These are phyloP conservation scores for Hamamelis virginiana DNA, from an alignment of 164 flowering plant species.

Conservation along the genomic window DNA sequence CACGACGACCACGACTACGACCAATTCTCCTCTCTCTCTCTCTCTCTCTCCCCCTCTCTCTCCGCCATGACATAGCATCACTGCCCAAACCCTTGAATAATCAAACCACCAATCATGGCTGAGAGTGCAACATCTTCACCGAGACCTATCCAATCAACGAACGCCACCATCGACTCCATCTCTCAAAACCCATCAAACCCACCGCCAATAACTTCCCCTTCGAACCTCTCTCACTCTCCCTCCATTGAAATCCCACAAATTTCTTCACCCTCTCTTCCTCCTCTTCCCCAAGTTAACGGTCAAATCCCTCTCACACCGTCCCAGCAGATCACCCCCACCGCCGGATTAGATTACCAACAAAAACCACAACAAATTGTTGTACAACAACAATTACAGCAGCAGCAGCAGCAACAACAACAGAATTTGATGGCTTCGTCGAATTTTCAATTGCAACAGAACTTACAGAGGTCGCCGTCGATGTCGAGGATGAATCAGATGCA, in stretches of 20 bases:
- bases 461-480: slow-evolving; percentile 67
- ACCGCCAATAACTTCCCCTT: background rate
- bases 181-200: slow-evolving; percentile 12
- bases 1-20: too few relatives aligned
- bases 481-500: slow-evolving; percentile 57
- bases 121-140: slow-evolving; percentile 34
- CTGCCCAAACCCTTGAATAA: background rate
- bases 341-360: slow-evolving; percentile 8
- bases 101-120: slow-evolving; percentile 23
- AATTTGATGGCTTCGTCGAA: slow-evolving; percentile 36
- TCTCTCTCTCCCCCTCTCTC: background rate
- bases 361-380: slow-evolving; percentile 19
- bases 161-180: slow-evolving; percentile 10
- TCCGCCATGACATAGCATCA: too few relatives aligned
- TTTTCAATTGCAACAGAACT: slow-evolving; percentile 47
- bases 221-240: slow-evolving; percentile 28
- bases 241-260: slow-evolving; percentile 42
- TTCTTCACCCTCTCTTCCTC: slow-evolving; percentile 40
- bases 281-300: slow-evolving; percentile 10
- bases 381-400: slow-evolving; percentile 25
- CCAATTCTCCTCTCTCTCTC: too few relatives aligned
- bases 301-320: slow-evolving; percentile 10
- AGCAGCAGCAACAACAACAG: slow-evolving; percentile 31
- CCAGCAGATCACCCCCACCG: slow-evolving; percentile 18
- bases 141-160: slow-evolving; percentile 23